These are phyloP conservation scores for Pestalotiopsis sp. DNA, from an alignment of 2,329 filamentous ascomycete genomes.

Conservation along the genomic window DNA sequence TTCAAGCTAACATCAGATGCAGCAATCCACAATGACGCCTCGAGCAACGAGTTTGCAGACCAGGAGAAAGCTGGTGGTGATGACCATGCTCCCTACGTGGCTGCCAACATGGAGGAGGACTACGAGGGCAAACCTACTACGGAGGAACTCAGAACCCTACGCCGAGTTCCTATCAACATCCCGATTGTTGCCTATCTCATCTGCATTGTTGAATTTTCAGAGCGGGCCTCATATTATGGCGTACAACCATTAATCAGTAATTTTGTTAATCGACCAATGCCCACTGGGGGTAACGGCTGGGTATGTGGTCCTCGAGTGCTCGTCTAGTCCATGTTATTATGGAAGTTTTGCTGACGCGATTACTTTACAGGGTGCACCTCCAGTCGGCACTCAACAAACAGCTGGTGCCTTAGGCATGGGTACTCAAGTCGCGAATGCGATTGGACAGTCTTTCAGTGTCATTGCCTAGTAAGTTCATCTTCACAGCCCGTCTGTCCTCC, in stretches of 20 bases:
- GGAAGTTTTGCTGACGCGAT: conserved; percentile 28
- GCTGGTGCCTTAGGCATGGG: conserved; percentile 63
- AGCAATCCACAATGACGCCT: conserved; percentile 6
- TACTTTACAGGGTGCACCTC: conserved; percentile 39
- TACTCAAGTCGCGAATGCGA: conserved; percentile 53
- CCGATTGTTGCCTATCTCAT: conserved; percentile 57
- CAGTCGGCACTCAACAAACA: conserved; percentile 43
- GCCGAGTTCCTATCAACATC: conserved; percentile 48
- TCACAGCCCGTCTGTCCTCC: background rate
- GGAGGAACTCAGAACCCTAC: conserved; percentile 42
- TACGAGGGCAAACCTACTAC: conserved; percentile 44
- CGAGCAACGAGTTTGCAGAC: conserved; percentile 5
- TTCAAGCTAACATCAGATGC: background rate
- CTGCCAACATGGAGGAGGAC: conserved; percentile 29
- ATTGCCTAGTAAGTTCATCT: conserved; percentile 47
- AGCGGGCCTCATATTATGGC: conserved; percentile 64
- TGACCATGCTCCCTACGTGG: conserved; percentile 25
- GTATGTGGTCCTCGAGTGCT: background rate
- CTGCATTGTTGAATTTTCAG: conserved; percentile 62
- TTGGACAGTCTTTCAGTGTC: conserved; percentile 57
- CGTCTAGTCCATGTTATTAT: conserved; percentile 26
- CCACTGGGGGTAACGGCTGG: conserved; percentile 39
- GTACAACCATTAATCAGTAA: conserved; percentile 58
- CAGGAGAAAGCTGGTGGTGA: conserved; percentile 1
- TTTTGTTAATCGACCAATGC: conserved; percentile 63